Base-by-base conservation (phyloP, 179 eudicot genomes). In the Pouteria campechiana region DNA sequence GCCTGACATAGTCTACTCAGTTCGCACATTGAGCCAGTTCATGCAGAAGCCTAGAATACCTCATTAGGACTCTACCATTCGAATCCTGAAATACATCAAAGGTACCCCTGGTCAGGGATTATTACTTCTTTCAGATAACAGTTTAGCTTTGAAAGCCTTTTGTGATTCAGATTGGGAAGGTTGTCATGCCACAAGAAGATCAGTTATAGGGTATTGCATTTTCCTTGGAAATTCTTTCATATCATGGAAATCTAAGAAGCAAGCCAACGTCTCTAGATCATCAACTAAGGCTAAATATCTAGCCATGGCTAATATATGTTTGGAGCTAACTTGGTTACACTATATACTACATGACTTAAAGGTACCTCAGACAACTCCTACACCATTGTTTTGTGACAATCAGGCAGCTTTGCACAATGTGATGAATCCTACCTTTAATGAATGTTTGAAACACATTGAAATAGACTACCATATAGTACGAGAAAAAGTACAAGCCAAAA, bases 201-300 rank as follows among this genome's bases (percentile, higher is more conserved):
- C 52, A 16, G 3, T 17, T 3, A 46, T 24, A 2, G 25, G 52
- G 8, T 46, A 31, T 27, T 30, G 28, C 11, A 8, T 46, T 15
- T 32, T 1, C 17, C 5, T 44, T 17, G 35, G 20, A 5, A 17
- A 6, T 1, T 44, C 49, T 21, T 25, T 44, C 2, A 15, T 44
- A 11, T 44, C 49, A 2, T 44, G 36, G 49, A 44, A 29, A 44
- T 16, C 12, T 10, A 44, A 44, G 22, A 44, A 29, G 13, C 49
- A 29, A 44, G 1, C 35, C 6, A 44, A 20, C 3, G 19, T 46
- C 15, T 46, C 40, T 18, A 17, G 36, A 7, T 31, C 28, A n/a
- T 46, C 39, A 17, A 10, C 35, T 6, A 16, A 44, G 29, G 47
- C 19, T 25, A 14, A 43, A 9, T 43, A 43, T 9, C 32, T n/a